Conservation (phyloP, 176 grass and related monocot species). For the Triticum timopheevii region DNA sequence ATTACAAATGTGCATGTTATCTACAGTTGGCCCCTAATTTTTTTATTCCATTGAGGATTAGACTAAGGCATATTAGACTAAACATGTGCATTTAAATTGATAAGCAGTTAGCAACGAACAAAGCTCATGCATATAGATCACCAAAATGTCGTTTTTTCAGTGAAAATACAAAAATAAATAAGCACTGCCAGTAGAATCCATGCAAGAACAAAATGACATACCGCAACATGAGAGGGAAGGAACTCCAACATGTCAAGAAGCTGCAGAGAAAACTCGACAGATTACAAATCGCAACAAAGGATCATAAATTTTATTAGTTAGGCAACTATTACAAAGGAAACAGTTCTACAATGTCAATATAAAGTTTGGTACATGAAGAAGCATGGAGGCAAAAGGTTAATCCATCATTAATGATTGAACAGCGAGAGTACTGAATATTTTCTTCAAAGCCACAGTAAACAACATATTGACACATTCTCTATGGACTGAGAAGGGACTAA, state of each 20-base stretch:
- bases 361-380: neutral
- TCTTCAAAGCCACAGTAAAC: constrained; percentile 27
- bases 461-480: constrained; percentile 19
- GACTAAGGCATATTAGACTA: neutral
- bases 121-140: neutral
- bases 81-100: neutral
- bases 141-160: neutral
- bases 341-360: constrained; percentile 12
- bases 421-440: neutral
- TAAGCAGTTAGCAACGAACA: constrained; percentile 1
- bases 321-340: constrained; percentile 6
- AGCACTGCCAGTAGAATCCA: constrained; percentile 4
- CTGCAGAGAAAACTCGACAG: constrained; percentile 46
- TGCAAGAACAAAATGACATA: constrained; percentile 54
- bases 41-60: neutral
- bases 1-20: neutral
- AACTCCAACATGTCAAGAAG: constrained; percentile 90
- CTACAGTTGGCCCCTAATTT: neutral
- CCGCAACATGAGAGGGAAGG: constrained; percentile 91
- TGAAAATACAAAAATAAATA: constrained; percentile 23
- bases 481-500: neutral
- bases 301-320: neutral
- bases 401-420: neutral
- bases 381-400: neutral
- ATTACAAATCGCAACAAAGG: constrained; percentile 22